A percentile compares a stretch with the other conserved stretches of the same genome.
These are phyloP conservation scores for Acanthamoeba culbertsoni DNA, from an alignment of 208 protist species.

Conservation along the genomic window DNA sequence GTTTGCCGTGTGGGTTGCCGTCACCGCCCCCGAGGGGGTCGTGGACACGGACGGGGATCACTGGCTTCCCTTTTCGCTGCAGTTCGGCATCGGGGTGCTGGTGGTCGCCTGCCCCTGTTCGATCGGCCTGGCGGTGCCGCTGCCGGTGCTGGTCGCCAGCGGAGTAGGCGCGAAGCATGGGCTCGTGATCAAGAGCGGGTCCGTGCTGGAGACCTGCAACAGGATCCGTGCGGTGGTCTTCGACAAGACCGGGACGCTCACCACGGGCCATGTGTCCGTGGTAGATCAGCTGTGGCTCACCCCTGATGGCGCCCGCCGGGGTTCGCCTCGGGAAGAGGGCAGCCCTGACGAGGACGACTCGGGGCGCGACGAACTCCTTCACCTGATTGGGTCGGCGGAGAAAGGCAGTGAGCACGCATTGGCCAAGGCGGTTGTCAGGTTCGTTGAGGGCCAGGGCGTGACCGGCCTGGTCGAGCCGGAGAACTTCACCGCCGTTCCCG, in stretches of 20 bases:
- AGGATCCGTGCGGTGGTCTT: slow-evolving; percentile 89
- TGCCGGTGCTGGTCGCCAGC: slow-evolving; percentile 95
- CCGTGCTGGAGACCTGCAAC: slow-evolving; percentile 88
- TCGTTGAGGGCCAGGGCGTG: neutral
- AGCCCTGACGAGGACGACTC: neutral
- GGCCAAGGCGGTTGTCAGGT: neutral
- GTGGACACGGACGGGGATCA: slow-evolving; percentile 43
- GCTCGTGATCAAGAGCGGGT: slow-evolving; percentile 91
- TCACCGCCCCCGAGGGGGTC: neutral
- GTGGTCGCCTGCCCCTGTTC: slow-evolving; percentile 96
- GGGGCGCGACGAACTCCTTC: neutral
- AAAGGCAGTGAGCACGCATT: neutral
- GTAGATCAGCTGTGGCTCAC: slow-evolving; percentile 66
- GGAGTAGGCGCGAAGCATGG: slow-evolving; percentile 87
- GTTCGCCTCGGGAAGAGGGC: neutral
- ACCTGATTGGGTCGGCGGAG: neutral
- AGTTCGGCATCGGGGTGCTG: slow-evolving; percentile 93
- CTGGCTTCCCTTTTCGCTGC: slow-evolving; percentile 85
- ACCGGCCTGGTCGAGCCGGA: neutral
- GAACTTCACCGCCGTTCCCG: neutral
- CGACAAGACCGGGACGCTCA: slow-evolving; percentile 97
- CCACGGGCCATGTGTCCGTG: slow-evolving; percentile 88
- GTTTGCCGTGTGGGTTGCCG: slow-evolving; percentile 89
- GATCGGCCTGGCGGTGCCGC: slow-evolving; percentile 94
- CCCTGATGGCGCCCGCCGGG: neutral